A percentile compares a stretch with the other conserved stretches of the same genome.
Evolutionary conservation across 345 rosid genomes (phyloP).

Genomic region (Linum tenue): DNA sequence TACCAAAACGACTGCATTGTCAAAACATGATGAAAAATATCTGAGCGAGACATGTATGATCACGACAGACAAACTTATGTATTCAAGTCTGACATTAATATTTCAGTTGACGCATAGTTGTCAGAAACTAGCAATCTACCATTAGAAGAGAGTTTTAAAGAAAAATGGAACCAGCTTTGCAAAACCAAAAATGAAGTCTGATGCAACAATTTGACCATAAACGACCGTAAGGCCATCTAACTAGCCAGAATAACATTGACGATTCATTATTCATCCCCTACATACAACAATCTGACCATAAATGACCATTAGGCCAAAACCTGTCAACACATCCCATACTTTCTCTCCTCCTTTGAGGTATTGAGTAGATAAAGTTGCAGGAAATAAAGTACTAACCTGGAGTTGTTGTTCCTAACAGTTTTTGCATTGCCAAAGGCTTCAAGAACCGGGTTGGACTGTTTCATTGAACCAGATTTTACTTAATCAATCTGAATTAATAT

Average conservation of each 20-base stretch:
- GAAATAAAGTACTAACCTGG: conserved; percentile 41
- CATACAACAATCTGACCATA: conserved; percentile 9
- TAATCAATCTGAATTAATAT: conserved; percentile 3
- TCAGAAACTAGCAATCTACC: background rate
- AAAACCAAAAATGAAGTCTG: background rate
- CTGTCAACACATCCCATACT: background rate
- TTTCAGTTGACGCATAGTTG: background rate
- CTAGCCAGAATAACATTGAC: background rate
- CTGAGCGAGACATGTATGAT: conserved; percentile 9
- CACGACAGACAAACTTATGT: conserved; percentile 1
- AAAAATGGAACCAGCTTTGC: background rate
- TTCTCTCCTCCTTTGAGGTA: background rate
- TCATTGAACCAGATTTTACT: conserved; percentile 19
- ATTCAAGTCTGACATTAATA: background rate
- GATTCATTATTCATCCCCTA: background rate
- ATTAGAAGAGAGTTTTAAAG: too few relatives aligned
- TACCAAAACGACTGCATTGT: conserved; percentile 88
- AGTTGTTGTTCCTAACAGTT: conserved; percentile 96
- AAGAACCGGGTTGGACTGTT: conserved; percentile 99
- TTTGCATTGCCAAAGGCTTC: conserved; percentile 99
- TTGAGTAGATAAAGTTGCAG: background rate
- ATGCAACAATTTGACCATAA: background rate
- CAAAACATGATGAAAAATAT: conserved; percentile 17
- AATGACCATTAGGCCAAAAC: background rate
- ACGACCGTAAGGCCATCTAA: background rate